Percentiles rank a stretch among this genome's conserved stretches.
Evolutionary conservation across 495 filamentous ascomycete genomes (phyloP).

Genomic region (Echria macrotheca): DNA sequence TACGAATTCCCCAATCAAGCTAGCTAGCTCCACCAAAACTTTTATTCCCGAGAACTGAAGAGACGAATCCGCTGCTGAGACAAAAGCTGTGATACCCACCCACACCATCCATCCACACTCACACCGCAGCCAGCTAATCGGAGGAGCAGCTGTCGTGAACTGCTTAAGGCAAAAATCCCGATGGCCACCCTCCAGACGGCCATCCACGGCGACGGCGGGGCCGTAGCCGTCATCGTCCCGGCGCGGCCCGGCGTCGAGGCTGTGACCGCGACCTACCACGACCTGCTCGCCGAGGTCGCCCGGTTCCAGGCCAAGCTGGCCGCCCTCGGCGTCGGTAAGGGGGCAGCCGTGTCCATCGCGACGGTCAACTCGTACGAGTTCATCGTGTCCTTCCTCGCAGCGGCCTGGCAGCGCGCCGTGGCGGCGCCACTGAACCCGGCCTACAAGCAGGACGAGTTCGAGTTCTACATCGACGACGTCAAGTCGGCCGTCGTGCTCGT

Average conservation of each 20-base stretch:
- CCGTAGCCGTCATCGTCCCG: conserved; percentile 63
- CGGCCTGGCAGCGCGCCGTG: conserved; percentile 69
- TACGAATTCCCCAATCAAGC: background rate
- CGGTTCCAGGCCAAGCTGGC: conserved; percentile 70
- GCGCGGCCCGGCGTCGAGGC: conserved; percentile 44
- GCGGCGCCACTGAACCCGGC: conserved; percentile 77
- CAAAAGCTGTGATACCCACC: conserved; percentile 1
- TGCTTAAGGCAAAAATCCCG: too few species aligned
- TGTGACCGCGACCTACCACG: conserved; percentile 56
- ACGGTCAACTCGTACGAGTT: conserved; percentile 77
- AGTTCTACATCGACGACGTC: conserved; percentile 84
- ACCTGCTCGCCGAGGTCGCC: conserved; percentile 55
- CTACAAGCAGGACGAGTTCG: conserved; percentile 82
- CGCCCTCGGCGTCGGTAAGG: conserved; percentile 56
- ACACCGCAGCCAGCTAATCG: too few species aligned
- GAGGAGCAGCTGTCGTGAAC: too few species aligned
- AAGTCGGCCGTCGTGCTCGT: conserved; percentile 69
- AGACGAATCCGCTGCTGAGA: too few species aligned
- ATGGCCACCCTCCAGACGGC: conserved; percentile 37
- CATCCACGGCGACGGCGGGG: conserved; percentile 33
- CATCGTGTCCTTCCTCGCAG: conserved; percentile 73
- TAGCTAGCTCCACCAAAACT: background rate
- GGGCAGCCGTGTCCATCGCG: conserved; percentile 67
- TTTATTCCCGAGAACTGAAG: background rate
- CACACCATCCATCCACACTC: background rate